phyloP scores from a whole-genome alignment of 2,329 filamentous ascomycete species.

The Magnaporthiopsis rhizophila region DNA sequence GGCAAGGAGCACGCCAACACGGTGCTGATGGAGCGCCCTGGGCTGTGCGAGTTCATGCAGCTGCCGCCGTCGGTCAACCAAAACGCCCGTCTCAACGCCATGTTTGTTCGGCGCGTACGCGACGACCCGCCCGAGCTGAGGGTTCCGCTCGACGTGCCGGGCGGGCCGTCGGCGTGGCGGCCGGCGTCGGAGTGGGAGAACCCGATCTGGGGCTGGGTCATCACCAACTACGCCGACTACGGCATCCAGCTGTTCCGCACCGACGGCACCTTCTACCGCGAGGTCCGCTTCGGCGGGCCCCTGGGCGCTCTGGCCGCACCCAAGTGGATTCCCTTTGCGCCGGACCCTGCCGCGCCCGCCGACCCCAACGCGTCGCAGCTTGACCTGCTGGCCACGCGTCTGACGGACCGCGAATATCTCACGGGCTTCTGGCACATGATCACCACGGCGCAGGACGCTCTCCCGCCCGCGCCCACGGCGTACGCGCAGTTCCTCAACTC shows the following conservation, averaged over 20 bases:
- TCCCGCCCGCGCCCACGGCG: conserved; percentile 21
- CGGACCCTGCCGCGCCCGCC: conserved; percentile 4
- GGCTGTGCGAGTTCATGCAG: conserved; percentile 29
- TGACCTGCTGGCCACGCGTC: conserved; percentile 18
- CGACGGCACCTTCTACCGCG: conserved; percentile 33
- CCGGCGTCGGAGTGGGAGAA: conserved; percentile 27
- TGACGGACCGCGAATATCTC: conserved; percentile 28
- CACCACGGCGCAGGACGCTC: conserved; percentile 18
- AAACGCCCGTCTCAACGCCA: conserved; percentile 25
- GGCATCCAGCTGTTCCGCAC: conserved; percentile 33
- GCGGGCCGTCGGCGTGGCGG: conserved; percentile 12
- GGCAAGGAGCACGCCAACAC: conserved; percentile 16
- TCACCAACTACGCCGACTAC: conserved; percentile 31
- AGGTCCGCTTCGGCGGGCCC: conserved; percentile 28
- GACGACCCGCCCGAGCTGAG: conserved; percentile 2
- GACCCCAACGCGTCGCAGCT: conserved; percentile 18
- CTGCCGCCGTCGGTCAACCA: conserved; percentile 35
- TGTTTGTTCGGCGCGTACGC: conserved; percentile 19
- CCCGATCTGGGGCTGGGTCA: conserved; percentile 34
- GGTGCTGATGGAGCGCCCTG: conserved; percentile 11
- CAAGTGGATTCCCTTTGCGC: conserved; percentile 28
- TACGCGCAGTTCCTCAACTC: conserved; percentile 28
- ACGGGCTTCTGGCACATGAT: conserved; percentile 27
- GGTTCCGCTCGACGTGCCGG: not conserved
- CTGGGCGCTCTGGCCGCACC: conserved; percentile 12